A percentile compares a stretch with the other conserved stretches of the same genome.
These are phyloP conservation scores for Coemansia sp. DNA, from an alignment of 192 early-diverging fungal species.

Conservation along the genomic window DNA sequence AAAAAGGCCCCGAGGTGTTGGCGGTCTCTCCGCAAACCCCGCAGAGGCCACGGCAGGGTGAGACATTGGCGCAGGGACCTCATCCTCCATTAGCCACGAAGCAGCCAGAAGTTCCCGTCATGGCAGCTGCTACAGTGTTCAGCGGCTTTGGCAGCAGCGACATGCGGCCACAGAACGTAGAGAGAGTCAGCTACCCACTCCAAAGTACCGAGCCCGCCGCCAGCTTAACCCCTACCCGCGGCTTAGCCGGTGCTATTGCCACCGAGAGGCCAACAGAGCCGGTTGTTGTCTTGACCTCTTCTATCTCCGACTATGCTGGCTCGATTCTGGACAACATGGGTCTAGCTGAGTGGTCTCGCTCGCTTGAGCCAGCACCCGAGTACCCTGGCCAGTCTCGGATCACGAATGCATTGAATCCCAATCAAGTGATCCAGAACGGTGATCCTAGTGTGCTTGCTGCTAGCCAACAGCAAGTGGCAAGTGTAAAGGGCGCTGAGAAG, in stretches of 20 bases:
- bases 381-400: not conserved
- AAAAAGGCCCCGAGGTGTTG: not conserved
- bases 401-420: not conserved
- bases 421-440: not conserved
- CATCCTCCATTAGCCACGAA: not conserved
- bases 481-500: not conserved
- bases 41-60: not conserved
- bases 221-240: not conserved
- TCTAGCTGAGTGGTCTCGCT: constrained; percentile 11
- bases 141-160: not conserved
- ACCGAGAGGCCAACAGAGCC: not conserved
- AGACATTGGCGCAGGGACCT: not conserved
- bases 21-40: not conserved
- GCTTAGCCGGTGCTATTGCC: not conserved
- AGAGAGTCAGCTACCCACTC: not conserved
- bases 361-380: not conserved
- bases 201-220: not conserved
- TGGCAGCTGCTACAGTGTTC: not conserved
- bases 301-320: constrained; percentile 36
- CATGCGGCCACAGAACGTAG: not conserved
- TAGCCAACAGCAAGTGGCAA: not conserved
- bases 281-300: constrained; percentile 19
- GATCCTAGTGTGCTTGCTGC: not conserved
- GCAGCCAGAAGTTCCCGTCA: not conserved
- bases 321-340: constrained; percentile 29